Evolutionary conservation across 306 rosid genomes (phyloP).

Genomic region (Cicer yamashitae): DNA sequence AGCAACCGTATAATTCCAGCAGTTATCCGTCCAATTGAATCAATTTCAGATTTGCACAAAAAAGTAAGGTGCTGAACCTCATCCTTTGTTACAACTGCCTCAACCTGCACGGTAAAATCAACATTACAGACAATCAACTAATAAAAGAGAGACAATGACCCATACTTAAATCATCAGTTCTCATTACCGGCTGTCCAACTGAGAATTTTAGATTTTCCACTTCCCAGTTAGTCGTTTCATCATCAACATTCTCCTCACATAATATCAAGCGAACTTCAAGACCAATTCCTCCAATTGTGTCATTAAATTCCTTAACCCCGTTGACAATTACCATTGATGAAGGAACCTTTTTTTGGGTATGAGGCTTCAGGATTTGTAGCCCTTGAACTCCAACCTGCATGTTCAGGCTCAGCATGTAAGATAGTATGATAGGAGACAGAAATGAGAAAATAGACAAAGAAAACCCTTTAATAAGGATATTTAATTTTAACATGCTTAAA

Average conservation of each 20-base stretch:
- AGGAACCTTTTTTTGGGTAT: slow-evolving; percentile 51
- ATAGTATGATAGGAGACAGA: slow-evolving; percentile 31
- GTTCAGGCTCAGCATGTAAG: slow-evolving; percentile 35
- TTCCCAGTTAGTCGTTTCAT: slow-evolving; percentile 70
- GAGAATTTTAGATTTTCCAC: slow-evolving; percentile 87
- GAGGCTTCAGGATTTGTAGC: slow-evolving; percentile 82
- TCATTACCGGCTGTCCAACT: slow-evolving; percentile 79
- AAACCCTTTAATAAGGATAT: slow-evolving; percentile 22
- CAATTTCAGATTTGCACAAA: slow-evolving; percentile 94
- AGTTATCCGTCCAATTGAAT: slow-evolving; percentile 86
- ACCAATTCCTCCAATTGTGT: slow-evolving; percentile 70
- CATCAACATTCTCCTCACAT: slow-evolving; percentile 63
- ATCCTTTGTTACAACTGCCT: slow-evolving; percentile 87
- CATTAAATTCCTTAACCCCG: slow-evolving; percentile 63
- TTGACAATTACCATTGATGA: slow-evolving; percentile 50
- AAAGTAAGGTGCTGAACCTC: slow-evolving; percentile 87
- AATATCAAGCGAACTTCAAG: slow-evolving; percentile 71
- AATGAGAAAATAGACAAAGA: slow-evolving; percentile 20
- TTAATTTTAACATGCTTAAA: slow-evolving; percentile 9
- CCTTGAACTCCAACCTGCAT: slow-evolving; percentile 87
- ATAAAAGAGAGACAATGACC: slow-evolving; percentile 15
- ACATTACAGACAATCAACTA: slow-evolving; percentile 37
- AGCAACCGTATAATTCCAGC: slow-evolving; percentile 83
- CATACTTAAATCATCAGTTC: slow-evolving; percentile 34
- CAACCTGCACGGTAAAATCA: slow-evolving; percentile 64